A percentile compares a stretch with the other conserved stretches of the same genome.
Evolutionary conservation across 2,329 filamentous ascomycete genomes (phyloP).

Genomic region (Onygena corvina): DNA sequence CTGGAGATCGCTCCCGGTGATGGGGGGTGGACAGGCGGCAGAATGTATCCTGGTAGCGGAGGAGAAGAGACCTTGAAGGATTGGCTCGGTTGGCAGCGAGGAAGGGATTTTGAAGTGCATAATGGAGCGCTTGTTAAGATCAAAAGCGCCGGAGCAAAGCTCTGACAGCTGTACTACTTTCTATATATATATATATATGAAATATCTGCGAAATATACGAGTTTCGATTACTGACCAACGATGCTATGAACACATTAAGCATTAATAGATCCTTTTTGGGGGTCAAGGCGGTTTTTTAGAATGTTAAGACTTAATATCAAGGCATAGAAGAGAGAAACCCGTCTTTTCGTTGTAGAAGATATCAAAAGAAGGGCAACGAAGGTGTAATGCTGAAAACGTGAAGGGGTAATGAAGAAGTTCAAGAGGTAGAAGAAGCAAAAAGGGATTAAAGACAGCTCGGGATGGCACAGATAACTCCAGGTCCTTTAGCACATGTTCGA

Average conservation of each 20-base stretch:
- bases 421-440: neutral
- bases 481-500: neutral
- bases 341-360: neutral
- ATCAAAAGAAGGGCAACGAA: neutral
- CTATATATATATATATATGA: too few species aligned
- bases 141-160: neutral
- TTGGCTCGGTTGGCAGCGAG: constrained; percentile 70
- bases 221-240: constrained; percentile 1
- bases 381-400: too few species aligned
- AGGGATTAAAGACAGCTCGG: neutral
- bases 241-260: constrained; percentile 2
- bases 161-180: neutral
- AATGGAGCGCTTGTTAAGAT: constrained; percentile 50
- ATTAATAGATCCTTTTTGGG: neutral
- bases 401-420: neutral
- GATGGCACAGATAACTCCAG: neutral
- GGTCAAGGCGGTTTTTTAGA: neutral
- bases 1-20: constrained; percentile 46
- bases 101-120: constrained; percentile 56
- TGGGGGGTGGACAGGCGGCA: constrained; percentile 54
- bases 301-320: neutral
- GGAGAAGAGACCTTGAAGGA: constrained; percentile 55
- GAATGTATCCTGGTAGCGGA: constrained; percentile 55
- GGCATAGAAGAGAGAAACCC: neutral
- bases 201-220: neutral